Base-by-base conservation (phyloP, 2,329 filamentous ascomycete species). In the Arachnomyces sp. region DNA sequence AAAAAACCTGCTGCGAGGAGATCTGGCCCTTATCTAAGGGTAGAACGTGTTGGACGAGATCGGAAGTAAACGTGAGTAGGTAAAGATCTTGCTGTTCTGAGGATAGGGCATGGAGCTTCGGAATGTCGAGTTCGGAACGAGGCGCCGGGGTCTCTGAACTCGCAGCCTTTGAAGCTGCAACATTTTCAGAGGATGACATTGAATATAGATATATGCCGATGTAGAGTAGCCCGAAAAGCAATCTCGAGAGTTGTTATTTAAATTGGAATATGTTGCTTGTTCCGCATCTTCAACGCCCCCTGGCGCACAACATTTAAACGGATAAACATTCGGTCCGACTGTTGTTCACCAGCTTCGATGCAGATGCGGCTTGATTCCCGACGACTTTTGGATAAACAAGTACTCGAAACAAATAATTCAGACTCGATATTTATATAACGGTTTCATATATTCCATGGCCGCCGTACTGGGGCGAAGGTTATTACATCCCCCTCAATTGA, bases 81-180 rank as follows among this genome's bases (percentile, higher is more conserved):
- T 92, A 93, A 9, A 98, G 78, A 56, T 95, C 89, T 66, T 98
- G 92, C 63, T 98, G 92, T 67, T 98, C 92, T 39, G 86, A 80
- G 32, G 90, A 86, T 34, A 96, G 78, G 38, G 85, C 76, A 64
- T 95, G 84, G 35, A 98, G 80, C 73, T 95, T 95, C 55, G 81
- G 70, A 52, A 95, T 69, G 60, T 98, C 89, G 61, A 98, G 84
- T 71, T 95, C 85, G 37, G 56, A 51, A 46, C 51, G 55, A 43
- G 59, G 58, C 40, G 49, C 48, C 46, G 52, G 57, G 56, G 59
- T 55, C 48, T 61, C 52, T 44, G 56, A 47, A 47, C 56, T 49
- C 55, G 65, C 54, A 38, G 60, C 47, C 45, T 59, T 48, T 39
- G 57, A 46, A 42, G 52, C 44, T 37, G 52, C 42, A 43, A 46